Evolutionary conservation across 352 stramenopile genomes (phyloP).

Genomic region (Thalassiosira ordinaria): DNA sequence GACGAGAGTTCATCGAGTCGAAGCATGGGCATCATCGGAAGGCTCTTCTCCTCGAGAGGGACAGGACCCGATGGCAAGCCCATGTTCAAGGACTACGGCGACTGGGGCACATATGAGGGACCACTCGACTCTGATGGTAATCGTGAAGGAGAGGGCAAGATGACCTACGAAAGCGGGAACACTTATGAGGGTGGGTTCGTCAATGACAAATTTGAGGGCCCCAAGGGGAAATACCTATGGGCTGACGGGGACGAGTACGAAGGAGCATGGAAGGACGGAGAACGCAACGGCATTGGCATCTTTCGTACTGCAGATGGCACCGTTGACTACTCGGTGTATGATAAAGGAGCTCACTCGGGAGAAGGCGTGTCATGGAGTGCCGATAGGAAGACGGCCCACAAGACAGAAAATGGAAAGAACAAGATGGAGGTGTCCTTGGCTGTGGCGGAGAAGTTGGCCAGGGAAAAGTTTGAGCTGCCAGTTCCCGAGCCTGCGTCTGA

Average conservation of each 20-base stretch:
- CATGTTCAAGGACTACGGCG: constrained; percentile 16
- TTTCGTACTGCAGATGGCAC: constrained; percentile 22
- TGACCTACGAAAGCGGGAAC: constrained; percentile 23
- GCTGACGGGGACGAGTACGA: constrained; percentile 34
- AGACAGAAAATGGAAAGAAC: constrained; percentile 17
- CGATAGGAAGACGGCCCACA: constrained; percentile 20
- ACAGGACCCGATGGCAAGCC: constrained; percentile 1
- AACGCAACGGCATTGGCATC: constrained; percentile 33
- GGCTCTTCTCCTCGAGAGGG: constrained; percentile 1
- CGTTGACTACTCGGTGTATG: constrained; percentile 32
- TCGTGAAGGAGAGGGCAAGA: constrained; percentile 23
- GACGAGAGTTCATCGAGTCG: too few species aligned
- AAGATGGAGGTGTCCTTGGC: constrained; percentile 17
- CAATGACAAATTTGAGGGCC: constrained; percentile 29
- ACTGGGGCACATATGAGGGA: constrained; percentile 22
- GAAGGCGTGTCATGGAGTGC: constrained; percentile 36
- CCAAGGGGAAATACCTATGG: constrained; percentile 28
- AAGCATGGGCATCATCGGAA: too few species aligned
- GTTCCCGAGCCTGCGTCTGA: constrained; percentile 32
- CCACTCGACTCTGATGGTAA: constrained; percentile 17
- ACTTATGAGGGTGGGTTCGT: constrained; percentile 26
- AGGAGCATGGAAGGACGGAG: constrained; percentile 37
- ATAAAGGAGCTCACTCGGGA: constrained; percentile 10
- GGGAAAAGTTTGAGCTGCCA: constrained; percentile 37
- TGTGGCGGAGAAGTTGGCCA: constrained; percentile 29